Base-by-base conservation (phyloP, 148 eudicot genomes). In the Fagopyrum tataricum region DNA sequence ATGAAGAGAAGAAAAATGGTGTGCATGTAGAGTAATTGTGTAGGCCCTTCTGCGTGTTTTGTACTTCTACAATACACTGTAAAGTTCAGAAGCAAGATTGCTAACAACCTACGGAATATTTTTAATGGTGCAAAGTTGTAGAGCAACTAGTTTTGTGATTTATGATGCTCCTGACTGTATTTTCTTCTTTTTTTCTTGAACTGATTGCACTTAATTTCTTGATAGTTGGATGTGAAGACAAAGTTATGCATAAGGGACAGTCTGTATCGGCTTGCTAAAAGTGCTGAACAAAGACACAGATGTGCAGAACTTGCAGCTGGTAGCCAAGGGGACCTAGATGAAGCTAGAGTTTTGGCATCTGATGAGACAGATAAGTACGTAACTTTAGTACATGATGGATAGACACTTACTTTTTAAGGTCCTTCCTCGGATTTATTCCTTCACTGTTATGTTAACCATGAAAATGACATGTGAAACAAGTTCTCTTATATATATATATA, bases 161-260 rank as follows among this genome's bases (percentile, higher is more conserved):
- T 10, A 18, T 51, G 59, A 53, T 53, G 23, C 59, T 23, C 64
- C 37, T 58, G 23, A 23, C 13, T 58, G 37, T 18, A 20, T 61
- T 23, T 7, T 5, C 47, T 58, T 49, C 7, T 48, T 12, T 15
- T n/a, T 15, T 73, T 24, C 79, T 24, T 59, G 47, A 69, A 56
- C 74, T 86, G 67, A 76, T 24, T 73, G 66, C 61, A 44, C 72
- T 77, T 17, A 68, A 56, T 74, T 70, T 83, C 75, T 6, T 86
- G 81, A 72, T 86, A 93, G 98, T 77, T 93, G 85, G 96, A 90
- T 79, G 72, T 80, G 62, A 85, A 87, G 79, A 93, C 89, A 44
- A 93, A 87, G 75, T 72, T 93, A 62, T 89, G 91, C 84, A 93
- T 93, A 76, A 86, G 94, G 84, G 98, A 93, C 78, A 89, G 98